A percentile compares a stretch with the other conserved stretches of the same genome.
phyloP scores from a whole-genome alignment of 306 rosid genomes.

The Argentina anserina region DNA sequence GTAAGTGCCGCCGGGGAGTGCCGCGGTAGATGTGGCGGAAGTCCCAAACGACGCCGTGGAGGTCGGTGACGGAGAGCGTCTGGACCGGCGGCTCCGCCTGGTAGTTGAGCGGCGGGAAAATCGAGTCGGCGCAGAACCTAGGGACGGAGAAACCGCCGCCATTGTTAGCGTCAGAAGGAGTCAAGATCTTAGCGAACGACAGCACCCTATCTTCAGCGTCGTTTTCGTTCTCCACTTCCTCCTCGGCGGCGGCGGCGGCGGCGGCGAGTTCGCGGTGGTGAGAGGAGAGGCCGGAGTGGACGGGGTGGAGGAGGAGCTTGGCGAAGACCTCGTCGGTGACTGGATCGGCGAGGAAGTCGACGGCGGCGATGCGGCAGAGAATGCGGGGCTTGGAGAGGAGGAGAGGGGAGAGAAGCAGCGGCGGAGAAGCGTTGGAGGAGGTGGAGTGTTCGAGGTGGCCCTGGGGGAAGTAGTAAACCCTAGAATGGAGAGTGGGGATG shows the following conservation, averaged over 20 bases:
- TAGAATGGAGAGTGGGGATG: conserved; percentile 50
- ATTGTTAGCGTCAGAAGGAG: conserved; percentile 78
- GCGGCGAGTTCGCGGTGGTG: background rate
- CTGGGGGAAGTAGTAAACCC: conserved; percentile 80
- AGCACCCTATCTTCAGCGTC: conserved; percentile 17
- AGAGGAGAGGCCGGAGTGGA: background rate
- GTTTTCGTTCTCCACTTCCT: background rate
- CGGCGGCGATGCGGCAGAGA: conserved; percentile 35
- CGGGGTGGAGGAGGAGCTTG: conserved; percentile 49
- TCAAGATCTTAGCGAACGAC: conserved; percentile 58
- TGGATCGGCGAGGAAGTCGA: conserved; percentile 46
- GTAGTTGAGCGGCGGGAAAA: conserved; percentile 60
- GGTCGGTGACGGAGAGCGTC: conserved; percentile 46
- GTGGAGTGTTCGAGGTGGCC: conserved; percentile 63
- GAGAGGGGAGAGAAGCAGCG: conserved; percentile 34
- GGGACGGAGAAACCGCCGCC: conserved; percentile 89
- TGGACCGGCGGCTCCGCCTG: conserved; percentile 61
- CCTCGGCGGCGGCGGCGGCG: background rate
- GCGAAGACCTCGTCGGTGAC: conserved; percentile 61
- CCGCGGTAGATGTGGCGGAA: conserved; percentile 77
- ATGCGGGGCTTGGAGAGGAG: conserved; percentile 32
- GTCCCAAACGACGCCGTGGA: conserved; percentile 56
- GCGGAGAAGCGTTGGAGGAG: conserved; percentile 18
- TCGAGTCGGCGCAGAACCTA: conserved; percentile 60
- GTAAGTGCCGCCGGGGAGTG: conserved; percentile 71